Evolutionary conservation across 192 early-diverging fungal genomes (phyloP).

Genomic region (Dissophora ornata): DNA sequence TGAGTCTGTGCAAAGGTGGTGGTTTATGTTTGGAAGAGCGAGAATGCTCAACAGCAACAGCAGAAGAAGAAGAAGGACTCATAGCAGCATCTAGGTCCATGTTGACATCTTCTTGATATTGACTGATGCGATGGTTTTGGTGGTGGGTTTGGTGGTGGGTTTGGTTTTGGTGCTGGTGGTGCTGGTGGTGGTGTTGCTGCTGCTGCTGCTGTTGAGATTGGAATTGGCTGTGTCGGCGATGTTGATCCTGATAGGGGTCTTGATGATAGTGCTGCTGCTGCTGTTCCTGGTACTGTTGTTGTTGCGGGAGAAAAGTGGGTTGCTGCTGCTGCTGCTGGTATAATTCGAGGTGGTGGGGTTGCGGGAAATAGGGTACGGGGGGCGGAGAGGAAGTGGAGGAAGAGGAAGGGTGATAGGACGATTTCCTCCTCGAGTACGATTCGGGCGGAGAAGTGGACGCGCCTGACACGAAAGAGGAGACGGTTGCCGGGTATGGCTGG

Average conservation of each 20-base stretch:
- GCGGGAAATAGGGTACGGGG: conserved; percentile 1
- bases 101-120: conserved; percentile 25
- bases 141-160: too few species aligned
- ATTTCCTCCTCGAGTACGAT: conserved; percentile 16
- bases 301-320: not conserved
- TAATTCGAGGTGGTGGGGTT: conserved; percentile 1
- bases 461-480: conserved; percentile 4
- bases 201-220: conserved; percentile 22
- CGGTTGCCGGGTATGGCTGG: conserved; percentile 1
- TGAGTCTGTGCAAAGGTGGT: conserved; percentile 4
- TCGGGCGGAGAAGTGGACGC: conserved; percentile 17
- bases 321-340: conserved; percentile 21
- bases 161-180: conserved; percentile 6
- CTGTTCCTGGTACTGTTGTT: conserved; percentile 13
- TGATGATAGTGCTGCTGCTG: conserved; percentile 6
- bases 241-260: conserved; percentile 4
- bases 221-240: conserved; percentile 18
- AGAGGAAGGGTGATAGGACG: conserved; percentile 15
- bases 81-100: conserved; percentile 33
- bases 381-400: conserved; percentile 20
- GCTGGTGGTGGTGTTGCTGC: conserved; percentile 4
- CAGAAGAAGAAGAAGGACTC: too few species aligned
- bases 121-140: not conserved
- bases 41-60: not conserved
- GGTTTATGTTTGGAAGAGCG: conserved; percentile 19